These are phyloP conservation scores for Umbilicus rupestris DNA, from an alignment of 164 flowering plant species.

Conservation along the genomic window DNA sequence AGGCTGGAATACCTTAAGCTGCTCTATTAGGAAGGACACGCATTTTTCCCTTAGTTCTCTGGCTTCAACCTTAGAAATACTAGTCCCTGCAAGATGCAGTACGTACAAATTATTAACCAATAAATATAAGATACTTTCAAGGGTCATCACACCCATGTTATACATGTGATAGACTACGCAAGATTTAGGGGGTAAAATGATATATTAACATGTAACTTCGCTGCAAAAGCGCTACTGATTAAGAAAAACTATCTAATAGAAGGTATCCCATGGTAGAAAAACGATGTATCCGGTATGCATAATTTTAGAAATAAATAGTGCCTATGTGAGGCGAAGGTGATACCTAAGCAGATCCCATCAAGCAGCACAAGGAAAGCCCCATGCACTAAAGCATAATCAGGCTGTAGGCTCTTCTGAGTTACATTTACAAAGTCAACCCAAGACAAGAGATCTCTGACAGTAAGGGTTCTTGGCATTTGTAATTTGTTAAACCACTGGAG, in stretches of 20 bases:
- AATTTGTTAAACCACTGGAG: conserved; percentile 71
- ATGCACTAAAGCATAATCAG: conserved; percentile 58
- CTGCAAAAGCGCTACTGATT: background rate
- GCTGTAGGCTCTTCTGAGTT: conserved; percentile 34
- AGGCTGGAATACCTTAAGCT: conserved; percentile 33
- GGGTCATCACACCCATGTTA: no score
- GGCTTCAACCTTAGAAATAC: conserved; percentile 45
- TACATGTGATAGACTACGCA: background rate
- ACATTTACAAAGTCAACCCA: conserved; percentile 73
- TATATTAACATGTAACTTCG: background rate
- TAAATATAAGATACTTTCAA: no score
- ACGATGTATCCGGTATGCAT: background rate
- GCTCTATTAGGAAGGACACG: conserved; percentile 45
- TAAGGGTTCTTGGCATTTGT: conserved; percentile 57
- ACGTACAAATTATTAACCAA: background rate
- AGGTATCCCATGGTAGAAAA: background rate
- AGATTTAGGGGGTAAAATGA: background rate
- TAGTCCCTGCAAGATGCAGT: conserved; percentile 34
- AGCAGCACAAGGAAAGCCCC: conserved; percentile 90
- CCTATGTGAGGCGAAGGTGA: background rate
- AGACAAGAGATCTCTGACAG: conserved; percentile 87
- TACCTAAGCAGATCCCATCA: conserved; percentile 89
- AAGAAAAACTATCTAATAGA: background rate
- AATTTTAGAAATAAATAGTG: background rate
- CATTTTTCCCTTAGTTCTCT: conserved; percentile 37